Conservation (phyloP, 164 flowering plant genomes). For the Chimonanthus praecox region DNA sequence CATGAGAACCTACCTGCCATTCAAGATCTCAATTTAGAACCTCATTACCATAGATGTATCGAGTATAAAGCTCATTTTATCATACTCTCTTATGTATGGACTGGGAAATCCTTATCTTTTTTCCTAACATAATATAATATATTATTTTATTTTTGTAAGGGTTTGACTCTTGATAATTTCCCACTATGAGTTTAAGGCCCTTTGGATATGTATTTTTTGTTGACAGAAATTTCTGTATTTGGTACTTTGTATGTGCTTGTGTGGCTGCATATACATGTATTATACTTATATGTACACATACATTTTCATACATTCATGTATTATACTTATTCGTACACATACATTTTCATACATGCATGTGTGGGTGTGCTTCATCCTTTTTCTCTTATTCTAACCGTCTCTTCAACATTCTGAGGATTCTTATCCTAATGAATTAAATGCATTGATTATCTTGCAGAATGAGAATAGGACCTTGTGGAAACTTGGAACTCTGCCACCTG, state of each 20-base stretch:
- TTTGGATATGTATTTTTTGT: background rate
- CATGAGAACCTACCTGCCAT: too few relatives aligned
- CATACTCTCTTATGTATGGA: too few relatives aligned
- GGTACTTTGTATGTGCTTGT: too few relatives aligned
- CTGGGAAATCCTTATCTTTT: background rate
- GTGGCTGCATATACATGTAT: too few relatives aligned
- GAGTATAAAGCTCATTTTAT: background rate
- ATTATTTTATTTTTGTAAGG: too few relatives aligned
- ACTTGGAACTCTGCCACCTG: constrained; percentile 19
- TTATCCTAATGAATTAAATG: background rate
- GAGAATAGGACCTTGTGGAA: constrained; percentile 19
- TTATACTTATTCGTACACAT: too few relatives aligned
- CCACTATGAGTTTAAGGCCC: background rate
- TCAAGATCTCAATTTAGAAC: background rate
- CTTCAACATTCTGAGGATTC: background rate
- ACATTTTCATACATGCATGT: background rate
- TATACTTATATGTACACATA: too few relatives aligned
- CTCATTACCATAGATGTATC: background rate
- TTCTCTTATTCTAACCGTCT: background rate
- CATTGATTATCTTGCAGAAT: constrained; percentile 5
- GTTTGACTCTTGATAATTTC: background rate
- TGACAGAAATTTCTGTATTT: background rate
- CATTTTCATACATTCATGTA: too few relatives aligned
- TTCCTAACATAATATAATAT: background rate
- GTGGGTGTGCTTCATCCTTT: background rate